Evolutionary conservation across 1,284 basidiomycete species (phyloP), one percentile per base, ranked within the genome.

Genomic region (Phellinidium pouzarii): DNA sequence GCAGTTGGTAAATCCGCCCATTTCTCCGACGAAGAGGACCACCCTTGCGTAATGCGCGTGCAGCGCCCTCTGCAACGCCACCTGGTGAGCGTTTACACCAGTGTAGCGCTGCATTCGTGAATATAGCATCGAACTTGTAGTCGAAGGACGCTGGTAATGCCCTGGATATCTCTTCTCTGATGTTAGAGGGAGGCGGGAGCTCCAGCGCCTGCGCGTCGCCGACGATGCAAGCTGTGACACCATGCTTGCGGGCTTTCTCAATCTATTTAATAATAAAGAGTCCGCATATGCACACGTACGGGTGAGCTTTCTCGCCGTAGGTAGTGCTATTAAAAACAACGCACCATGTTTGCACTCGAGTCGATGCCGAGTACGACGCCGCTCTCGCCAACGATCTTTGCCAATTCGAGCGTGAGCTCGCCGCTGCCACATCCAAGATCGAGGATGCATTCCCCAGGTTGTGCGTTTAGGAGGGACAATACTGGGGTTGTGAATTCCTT

Each of bases 381-480:
- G 1, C 66, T 61, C 6, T 58, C 56, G 12, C 78, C 76, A 0
- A 91, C 84, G 7, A 73, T 61, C 8, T 72, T 61, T 47, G 76
- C 71, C 41, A 92, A 71, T 54, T 75, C 68, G 40, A 75, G 59
- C 0, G 87, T 87, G 12, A 93, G 67, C 59, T 92, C 84, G 0
- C 88, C 90, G 42, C 81, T 88, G 3, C 91, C 90, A 62, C 90
- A 92, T 3, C 91, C 90, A 37, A 93, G 70, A 62, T 93, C 91
- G 41, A 87, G 71, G 52, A 93, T 82, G 42, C 70, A 69, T 59
- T 92, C 85, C 1, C 87, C 86, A 0, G 76, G 73, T 59, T 76
- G 60, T 0, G 86, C 72, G 23, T 75, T 65, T 14, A 92, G 74
- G n/a, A 90, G 69, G 3, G 72, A 68, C 6, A 91, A 66, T 19